These are phyloP conservation scores for Thyridium curvatum DNA, from an alignment of 2,329 filamentous ascomycete genomes.

Conservation along the genomic window DNA sequence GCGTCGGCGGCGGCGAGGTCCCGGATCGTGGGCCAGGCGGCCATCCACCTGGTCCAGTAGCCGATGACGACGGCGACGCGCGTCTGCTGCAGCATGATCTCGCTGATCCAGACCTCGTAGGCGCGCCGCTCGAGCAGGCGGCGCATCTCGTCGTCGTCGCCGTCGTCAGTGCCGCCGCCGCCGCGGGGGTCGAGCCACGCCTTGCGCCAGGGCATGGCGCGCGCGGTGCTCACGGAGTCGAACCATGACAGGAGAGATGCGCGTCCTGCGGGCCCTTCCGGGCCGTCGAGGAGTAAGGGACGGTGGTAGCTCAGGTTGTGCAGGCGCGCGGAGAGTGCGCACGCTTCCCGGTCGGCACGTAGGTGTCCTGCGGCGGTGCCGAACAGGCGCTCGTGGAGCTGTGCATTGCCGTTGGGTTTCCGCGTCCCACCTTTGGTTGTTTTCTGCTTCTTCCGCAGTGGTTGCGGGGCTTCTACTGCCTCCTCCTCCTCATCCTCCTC, in stretches of 20 bases:
- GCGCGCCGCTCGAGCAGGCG: constrained; percentile 44
- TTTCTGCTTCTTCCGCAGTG: no score
- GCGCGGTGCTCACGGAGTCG: constrained; percentile 35
- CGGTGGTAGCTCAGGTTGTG: constrained; percentile 41
- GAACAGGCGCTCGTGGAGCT: constrained; percentile 16
- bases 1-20: constrained; percentile 45
- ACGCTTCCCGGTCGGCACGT: constrained; percentile 4
- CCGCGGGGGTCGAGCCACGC: constrained; percentile 42
- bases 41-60: constrained; percentile 59
- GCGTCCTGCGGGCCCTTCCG: constrained; percentile 19
- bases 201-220: constrained; percentile 56
- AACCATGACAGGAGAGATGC: constrained; percentile 44
- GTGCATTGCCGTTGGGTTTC: not conserved
- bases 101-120: constrained; percentile 62
- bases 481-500: no score
- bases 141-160: constrained; percentile 23
- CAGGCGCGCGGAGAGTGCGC: constrained; percentile 17
- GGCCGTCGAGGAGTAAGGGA: constrained; percentile 38
- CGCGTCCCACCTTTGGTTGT: no score
- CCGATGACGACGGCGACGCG: constrained; percentile 55
- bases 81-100: constrained; percentile 63
- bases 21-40: constrained; percentile 51
- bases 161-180: constrained; percentile 3
- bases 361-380: not conserved
- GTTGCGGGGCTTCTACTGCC: no score